phyloP scores from a whole-genome alignment of 2,329 filamentous ascomycete species.

The Exophiala alcalophila region DNA sequence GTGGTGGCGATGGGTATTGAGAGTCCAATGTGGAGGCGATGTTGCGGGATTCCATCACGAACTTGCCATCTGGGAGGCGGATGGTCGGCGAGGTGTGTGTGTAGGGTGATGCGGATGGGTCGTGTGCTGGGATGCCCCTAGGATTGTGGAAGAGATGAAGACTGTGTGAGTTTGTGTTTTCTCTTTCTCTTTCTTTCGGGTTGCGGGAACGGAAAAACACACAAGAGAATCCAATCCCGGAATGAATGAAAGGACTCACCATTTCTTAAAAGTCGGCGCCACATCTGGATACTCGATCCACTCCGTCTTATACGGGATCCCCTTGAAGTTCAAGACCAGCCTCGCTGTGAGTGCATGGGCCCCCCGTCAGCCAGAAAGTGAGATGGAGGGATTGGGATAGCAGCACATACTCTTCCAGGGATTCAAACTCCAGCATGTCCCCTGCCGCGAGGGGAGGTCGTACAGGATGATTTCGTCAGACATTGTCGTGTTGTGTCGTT shows the following conservation, averaged over 20 bases:
- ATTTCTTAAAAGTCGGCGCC: slow-evolving; percentile 52
- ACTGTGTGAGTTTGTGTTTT: not conserved
- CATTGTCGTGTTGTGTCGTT: no score
- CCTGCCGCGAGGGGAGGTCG: slow-evolving; percentile 58
- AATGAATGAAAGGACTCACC: slow-evolving; percentile 34
- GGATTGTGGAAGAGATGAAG: not conserved
- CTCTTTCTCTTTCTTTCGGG: not conserved
- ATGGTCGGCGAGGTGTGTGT: slow-evolving; percentile 58
- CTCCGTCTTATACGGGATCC: slow-evolving; percentile 63
- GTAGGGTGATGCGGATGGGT: slow-evolving; percentile 36
- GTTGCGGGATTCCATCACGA: slow-evolving; percentile 61
- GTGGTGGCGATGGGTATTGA: slow-evolving; percentile 55
- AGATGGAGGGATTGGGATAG: no score
- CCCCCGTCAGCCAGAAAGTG: no score
- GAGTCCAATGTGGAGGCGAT: slow-evolving; percentile 62
- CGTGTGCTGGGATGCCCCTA: slow-evolving; percentile 49
- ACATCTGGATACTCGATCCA: slow-evolving; percentile 70
- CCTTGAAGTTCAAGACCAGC: slow-evolving; percentile 65
- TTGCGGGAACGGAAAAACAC: not conserved
- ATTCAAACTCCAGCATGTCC: slow-evolving; percentile 62
- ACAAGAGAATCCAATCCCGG: not conserved
- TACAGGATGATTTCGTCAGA: slow-evolving; percentile 52
- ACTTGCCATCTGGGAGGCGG: slow-evolving; percentile 54
- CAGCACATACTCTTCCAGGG: slow-evolving; percentile 63
- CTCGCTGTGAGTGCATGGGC: no score